Evolutionary conservation across 371 early-diverging fungal species (phyloP), one percentile per base, ranked within the genome.

Genomic region (Syncephalis fuscata): DNA sequence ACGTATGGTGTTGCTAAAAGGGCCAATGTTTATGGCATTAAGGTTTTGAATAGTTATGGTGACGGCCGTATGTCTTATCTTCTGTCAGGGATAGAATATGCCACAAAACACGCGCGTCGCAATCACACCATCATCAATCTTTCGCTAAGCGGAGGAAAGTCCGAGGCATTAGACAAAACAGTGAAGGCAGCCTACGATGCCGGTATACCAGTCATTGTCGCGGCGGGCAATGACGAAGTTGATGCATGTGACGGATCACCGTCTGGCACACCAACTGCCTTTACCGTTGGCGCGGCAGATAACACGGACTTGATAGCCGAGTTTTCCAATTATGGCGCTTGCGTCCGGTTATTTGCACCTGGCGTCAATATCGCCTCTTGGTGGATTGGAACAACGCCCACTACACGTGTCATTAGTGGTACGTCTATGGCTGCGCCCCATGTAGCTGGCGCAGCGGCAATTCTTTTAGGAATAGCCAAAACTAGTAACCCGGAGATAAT

Each of bases 351-450:
- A 16, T 41, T 41, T 8, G 41, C 41, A 19, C 41, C 41, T 3
- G 41, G 41, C 4, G 19, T 19, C 7, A 15, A 41, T 15, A 41
- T 41, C n/a, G 21, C 41, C 4, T 41, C 41, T 8, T 16, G 19
- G 19, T 41, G 41, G 41, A 41, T 41, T 41, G 41, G 41, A 8
- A n/a, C 19, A 16, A n/a, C 4, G 19, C 16, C 16, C 5, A 21
- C 41, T 7, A 8, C 41, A 21, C 16, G 21, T 21, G 15, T 8
- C 19, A 41, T 48, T 22, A 11, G 20, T 15, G 73, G 73, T 10
- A 71, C 71, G 0, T 64, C 65, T 3, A 88, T 86, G 87, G 84
- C 88, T 4, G 62, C 73, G 17, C 88, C 89, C 4, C 85, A 85
- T 58, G 82, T 83, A 11, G 66, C 81, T 25, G 89, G 88, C 39